Percentiles rank a stretch among this genome's conserved stretches.
phyloP scores from a whole-genome alignment of 257 asterid species.

The Agastache rugosa region DNA sequence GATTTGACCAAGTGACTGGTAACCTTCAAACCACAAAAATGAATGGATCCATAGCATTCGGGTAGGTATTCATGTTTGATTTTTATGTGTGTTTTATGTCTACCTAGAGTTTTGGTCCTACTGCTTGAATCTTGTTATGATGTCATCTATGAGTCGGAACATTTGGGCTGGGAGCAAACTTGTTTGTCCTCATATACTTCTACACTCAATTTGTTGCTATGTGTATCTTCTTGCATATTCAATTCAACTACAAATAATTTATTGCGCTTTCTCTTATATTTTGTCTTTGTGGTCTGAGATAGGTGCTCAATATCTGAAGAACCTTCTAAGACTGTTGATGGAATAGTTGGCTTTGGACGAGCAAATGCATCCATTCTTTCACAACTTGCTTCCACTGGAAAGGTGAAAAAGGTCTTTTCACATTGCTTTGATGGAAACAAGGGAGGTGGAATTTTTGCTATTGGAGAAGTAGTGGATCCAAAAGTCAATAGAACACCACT shows the following conservation, averaged over 20 bases:
- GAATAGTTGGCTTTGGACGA: constrained; percentile 95
- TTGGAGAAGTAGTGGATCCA: constrained; percentile 91
- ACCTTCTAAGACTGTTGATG: constrained; percentile 92
- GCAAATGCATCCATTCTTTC: constrained; percentile 89
- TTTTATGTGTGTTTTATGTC: constrained; percentile 20
- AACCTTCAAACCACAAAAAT: constrained; percentile 68
- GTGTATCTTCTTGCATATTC: background rate
- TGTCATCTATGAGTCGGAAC: constrained; percentile 9
- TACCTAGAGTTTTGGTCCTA: constrained; percentile 24
- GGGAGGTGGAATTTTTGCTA: constrained; percentile 97
- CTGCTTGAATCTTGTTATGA: constrained; percentile 24
- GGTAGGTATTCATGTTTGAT: constrained; percentile 58
- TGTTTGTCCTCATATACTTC: constrained; percentile 7
- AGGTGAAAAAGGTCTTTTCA: constrained; percentile 78
- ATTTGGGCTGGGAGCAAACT: no score
- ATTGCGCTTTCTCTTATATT: constrained; percentile 36
- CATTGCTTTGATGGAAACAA: constrained; percentile 85
- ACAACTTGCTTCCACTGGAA: constrained; percentile 81
- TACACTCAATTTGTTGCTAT: background rate
- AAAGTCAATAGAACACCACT: constrained; percentile 78
- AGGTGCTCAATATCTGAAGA: constrained; percentile 96
- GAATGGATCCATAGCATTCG: constrained; percentile 87
- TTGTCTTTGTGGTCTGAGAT: constrained; percentile 42
- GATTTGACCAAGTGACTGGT: constrained; percentile 76
- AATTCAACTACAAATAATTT: constrained; percentile 1